These are phyloP conservation scores for Geranomyces variabilis DNA, from an alignment of 192 early-diverging fungal genomes.

Conservation along the genomic window DNA sequence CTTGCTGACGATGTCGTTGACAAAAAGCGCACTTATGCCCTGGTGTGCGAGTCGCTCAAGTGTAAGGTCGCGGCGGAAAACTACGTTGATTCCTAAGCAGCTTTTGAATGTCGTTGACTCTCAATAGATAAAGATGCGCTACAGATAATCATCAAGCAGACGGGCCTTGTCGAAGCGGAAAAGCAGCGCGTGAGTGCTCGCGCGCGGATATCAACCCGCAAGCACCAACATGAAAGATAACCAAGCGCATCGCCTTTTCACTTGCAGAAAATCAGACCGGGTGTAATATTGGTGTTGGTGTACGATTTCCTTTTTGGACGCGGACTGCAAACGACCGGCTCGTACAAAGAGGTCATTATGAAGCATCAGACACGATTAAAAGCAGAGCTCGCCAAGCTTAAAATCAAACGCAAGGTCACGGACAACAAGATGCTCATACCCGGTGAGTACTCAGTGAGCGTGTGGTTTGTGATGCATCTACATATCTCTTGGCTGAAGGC, in stretches of 20 bases:
- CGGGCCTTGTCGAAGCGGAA: conserved; percentile 30
- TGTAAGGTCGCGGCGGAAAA: conserved; percentile 25
- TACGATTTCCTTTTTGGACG: conserved; percentile 85
- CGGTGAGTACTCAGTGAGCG: conserved; percentile 40
- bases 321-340: conserved; percentile 61
- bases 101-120: neutral
- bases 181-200: conserved; percentile 10
- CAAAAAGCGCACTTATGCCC: conserved; percentile 86
- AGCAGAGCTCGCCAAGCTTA: conserved; percentile 77
- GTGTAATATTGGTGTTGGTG: conserved; percentile 68
- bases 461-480: no score
- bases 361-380: conserved; percentile 71
- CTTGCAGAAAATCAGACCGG: conserved; percentile 8
- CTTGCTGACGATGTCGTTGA: conserved; percentile 39
- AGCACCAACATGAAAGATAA: no score
- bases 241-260: neutral
- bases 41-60: conserved; percentile 93
- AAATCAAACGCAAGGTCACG: conserved; percentile 66
- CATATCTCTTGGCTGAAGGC: no score
- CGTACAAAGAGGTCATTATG: conserved; percentile 67
- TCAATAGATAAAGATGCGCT: conserved; percentile 39
- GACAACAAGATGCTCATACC: conserved; percentile 76
- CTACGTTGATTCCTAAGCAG: neutral
- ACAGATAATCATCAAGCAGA: conserved; percentile 16
- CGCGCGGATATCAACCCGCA: neutral